These are phyloP conservation scores for Flagelloscypha sp. DNA, from an alignment of 768 basidiomycete genomes.

Conservation along the genomic window DNA sequence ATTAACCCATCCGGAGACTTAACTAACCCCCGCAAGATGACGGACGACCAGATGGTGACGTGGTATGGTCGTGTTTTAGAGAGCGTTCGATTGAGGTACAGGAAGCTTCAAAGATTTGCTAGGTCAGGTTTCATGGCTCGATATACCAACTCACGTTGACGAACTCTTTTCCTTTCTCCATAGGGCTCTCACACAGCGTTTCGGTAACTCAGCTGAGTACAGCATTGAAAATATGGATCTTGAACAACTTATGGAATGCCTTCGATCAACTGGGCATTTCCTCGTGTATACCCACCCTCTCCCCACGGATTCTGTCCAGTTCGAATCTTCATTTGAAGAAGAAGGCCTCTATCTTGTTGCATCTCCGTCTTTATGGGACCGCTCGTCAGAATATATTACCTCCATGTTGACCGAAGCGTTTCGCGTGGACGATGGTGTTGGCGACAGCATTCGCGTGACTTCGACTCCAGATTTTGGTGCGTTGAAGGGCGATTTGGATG, in stretches of 20 bases:
- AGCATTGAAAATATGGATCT: conserved; percentile 65
- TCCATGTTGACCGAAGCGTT: conserved; percentile 82
- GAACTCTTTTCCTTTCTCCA: conserved; percentile 7
- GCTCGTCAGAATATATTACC: conserved; percentile 67
- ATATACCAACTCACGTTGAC: conserved; percentile 1
- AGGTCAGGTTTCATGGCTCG: conserved; percentile 40
- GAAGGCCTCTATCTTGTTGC: conserved; percentile 92
- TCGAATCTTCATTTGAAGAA: conserved; percentile 73
- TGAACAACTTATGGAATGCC: conserved; percentile 68
- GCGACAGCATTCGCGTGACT: conserved; percentile 38
- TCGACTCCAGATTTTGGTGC: conserved; percentile 22
- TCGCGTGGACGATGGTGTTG: conserved; percentile 57
- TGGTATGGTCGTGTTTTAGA: conserved; percentile 96
- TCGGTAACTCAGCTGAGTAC: conserved; percentile 92
- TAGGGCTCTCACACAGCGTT: conserved; percentile 72
- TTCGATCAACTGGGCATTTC: conserved; percentile 84
- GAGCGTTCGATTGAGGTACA: conserved; percentile 81
- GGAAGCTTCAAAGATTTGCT: conserved; percentile 91
- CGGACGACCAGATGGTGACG: conserved; percentile 68
- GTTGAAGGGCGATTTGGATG: conserved; percentile 44
- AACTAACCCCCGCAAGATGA: conserved; percentile 47
- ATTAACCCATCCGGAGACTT: conserved; percentile 20
- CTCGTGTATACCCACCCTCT: conserved; percentile 83
- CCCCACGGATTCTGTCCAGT: too few relatives aligned
- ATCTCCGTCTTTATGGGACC: conserved; percentile 64